Evolutionary conservation across 164 flowering plant genomes (phyloP).

Genomic region (Cinnamomum micranthum): DNA sequence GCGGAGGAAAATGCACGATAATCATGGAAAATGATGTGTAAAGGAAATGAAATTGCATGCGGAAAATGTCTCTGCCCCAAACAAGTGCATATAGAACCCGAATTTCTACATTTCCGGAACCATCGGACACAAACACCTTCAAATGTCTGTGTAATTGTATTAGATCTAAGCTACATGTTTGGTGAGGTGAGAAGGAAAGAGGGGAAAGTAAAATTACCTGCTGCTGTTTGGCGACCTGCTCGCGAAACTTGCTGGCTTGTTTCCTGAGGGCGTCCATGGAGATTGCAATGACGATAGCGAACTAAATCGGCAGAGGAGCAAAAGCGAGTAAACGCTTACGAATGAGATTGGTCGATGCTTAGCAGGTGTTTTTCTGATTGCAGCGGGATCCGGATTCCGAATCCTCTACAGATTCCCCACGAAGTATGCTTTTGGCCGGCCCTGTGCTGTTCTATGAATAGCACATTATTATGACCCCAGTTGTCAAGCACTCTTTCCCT

Average conservation of each 20-base stretch:
- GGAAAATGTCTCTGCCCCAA: no score
- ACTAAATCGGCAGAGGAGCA: background rate
- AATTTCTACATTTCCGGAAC: background rate
- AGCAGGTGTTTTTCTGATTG: no score
- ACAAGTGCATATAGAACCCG: background rate
- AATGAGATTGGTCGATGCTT: no score
- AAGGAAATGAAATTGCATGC: no score
- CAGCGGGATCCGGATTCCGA: no score
- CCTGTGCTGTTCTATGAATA: no score
- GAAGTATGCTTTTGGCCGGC: no score
- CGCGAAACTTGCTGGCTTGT: slow-evolving; percentile 79
- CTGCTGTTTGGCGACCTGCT: slow-evolving; percentile 86
- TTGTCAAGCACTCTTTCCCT: no score
- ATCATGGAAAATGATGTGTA: background rate
- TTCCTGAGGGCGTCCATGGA: slow-evolving; percentile 70
- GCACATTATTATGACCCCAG: no score
- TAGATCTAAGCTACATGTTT: background rate
- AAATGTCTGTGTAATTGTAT: background rate
- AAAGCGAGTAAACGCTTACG: background rate
- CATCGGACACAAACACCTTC: background rate
- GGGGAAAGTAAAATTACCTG: slow-evolving; percentile 33
- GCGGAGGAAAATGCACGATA: background rate
- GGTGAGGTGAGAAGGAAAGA: background rate
- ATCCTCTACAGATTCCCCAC: no score
- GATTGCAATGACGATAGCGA: background rate